These are phyloP conservation scores for Zasmidium citrigriseum DNA, from an alignment of 2,329 filamentous ascomycete genomes.

Conservation along the genomic window DNA sequence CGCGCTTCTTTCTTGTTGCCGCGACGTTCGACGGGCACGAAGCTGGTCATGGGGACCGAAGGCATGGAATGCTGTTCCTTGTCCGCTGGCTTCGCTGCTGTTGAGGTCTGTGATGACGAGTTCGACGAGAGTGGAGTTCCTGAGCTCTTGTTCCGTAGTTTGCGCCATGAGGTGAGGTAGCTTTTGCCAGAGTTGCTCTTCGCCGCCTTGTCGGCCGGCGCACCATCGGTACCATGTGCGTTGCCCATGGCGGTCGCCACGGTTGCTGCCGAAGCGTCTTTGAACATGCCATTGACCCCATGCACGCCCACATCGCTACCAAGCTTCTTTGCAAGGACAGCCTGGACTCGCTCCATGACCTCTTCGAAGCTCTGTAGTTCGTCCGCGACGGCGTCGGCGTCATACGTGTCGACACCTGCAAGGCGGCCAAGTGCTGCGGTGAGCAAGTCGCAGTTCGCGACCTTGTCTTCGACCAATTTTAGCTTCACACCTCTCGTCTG, in stretches of 20 bases:
- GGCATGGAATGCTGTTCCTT: constrained; percentile 61
- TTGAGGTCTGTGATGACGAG: neutral
- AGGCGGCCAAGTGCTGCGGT: constrained; percentile 77
- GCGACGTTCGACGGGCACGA: constrained; percentile 63
- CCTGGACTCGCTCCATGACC: constrained; percentile 83
- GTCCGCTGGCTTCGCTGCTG: constrained; percentile 32
- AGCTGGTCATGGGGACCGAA: constrained; percentile 63
- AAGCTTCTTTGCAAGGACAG: constrained; percentile 74
- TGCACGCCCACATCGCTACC: constrained; percentile 91
- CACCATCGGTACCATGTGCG: constrained; percentile 22
- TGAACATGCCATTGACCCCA: constrained; percentile 72
- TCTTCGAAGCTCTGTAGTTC: constrained; percentile 90
- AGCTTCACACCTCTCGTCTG: constrained; percentile 90
- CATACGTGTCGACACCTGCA: constrained; percentile 78
- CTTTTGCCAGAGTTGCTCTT: constrained; percentile 69
- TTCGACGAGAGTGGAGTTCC: constrained; percentile 42
- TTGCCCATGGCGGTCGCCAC: constrained; percentile 17
- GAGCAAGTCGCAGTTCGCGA: constrained; percentile 84
- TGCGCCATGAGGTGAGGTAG: constrained; percentile 84
- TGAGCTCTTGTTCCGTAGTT: constrained; percentile 86
- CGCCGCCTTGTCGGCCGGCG: constrained; percentile 37
- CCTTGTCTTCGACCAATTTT: constrained; percentile 89
- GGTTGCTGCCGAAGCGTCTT: constrained; percentile 54
- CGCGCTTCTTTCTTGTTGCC: constrained; percentile 55
- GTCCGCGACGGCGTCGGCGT: constrained; percentile 87